These are phyloP conservation scores for Vigna angularis DNA, from an alignment of 306 rosid genomes.

Conservation along the genomic window DNA sequence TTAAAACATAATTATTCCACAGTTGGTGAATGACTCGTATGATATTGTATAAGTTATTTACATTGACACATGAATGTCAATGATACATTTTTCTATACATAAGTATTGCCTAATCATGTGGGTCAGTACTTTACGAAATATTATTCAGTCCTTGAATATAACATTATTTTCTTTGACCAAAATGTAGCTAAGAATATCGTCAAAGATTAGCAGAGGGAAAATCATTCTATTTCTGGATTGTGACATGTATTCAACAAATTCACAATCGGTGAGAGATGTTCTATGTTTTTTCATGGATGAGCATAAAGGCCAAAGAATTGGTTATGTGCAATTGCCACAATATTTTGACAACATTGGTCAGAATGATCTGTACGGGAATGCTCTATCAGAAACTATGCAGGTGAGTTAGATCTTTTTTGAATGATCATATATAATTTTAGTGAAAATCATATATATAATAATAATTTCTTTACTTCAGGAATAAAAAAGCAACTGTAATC, in stretches of 20 bases:
- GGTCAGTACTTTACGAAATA: too few relatives aligned
- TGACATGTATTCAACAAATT: conserved; percentile 74
- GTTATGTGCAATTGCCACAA: conserved; percentile 78
- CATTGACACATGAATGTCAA: too few relatives aligned
- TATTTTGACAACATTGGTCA: conserved; percentile 49
- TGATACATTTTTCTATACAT: too few relatives aligned
- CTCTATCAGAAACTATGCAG: conserved; percentile 5
- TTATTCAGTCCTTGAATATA: not conserved
- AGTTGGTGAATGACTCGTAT: too few relatives aligned
- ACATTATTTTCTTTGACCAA: not conserved
- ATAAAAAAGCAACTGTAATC: too few relatives aligned
- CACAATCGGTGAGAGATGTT: conserved; percentile 67
- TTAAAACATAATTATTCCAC: too few relatives aligned
- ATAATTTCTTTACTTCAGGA: not conserved
- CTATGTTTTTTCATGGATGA: conserved; percentile 85
- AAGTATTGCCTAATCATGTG: too few relatives aligned
- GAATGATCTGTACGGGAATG: conserved; percentile 54
- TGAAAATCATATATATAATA: not conserved
- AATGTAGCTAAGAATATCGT: conserved; percentile 76
- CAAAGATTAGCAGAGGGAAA: conserved; percentile 71
- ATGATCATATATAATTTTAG: not conserved
- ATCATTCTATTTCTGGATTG: conserved; percentile 72
- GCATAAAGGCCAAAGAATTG: conserved; percentile 65
- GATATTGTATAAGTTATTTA: too few relatives aligned
- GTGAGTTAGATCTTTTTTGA: conserved; percentile 44